phyloP scores from a whole-genome alignment of 2,329 filamentous ascomycete species.

The Monosporascus sp. region DNA sequence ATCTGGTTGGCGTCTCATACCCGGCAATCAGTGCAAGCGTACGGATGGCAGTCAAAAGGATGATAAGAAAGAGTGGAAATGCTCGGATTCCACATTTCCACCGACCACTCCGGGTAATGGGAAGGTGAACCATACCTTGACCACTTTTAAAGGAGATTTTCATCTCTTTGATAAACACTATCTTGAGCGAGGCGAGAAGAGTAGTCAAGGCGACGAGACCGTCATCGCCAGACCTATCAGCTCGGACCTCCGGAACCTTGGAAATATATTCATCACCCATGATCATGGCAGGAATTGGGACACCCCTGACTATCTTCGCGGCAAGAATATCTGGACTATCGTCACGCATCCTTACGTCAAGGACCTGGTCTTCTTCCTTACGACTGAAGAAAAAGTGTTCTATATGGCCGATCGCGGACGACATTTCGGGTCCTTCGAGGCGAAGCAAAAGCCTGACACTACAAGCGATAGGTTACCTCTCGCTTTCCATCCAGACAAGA shows the following conservation, averaged over 20 bases:
- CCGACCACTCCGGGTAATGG: conserved; percentile 56
- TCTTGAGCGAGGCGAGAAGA: conserved; percentile 68
- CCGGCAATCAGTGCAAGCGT: conserved; percentile 68
- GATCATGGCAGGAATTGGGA: conserved; percentile 90
- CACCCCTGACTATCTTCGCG: conserved; percentile 54
- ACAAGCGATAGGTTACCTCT: conserved; percentile 42
- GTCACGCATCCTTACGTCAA: conserved; percentile 76
- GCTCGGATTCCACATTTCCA: conserved; percentile 53
- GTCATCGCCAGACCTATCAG: conserved; percentile 50
- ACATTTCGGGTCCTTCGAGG: conserved; percentile 67
- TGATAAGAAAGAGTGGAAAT: conserved; percentile 68
- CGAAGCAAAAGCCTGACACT: conserved; percentile 49
- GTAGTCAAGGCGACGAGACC: conserved; percentile 65
- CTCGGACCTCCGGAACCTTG: conserved; percentile 42
- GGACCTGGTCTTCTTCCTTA: conserved; percentile 83
- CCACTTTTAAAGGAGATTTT: conserved; percentile 56
- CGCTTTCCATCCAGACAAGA: conserved; percentile 77
- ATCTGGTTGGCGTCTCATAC: conserved; percentile 89
- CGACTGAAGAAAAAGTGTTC: conserved; percentile 57
- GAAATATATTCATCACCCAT: conserved; percentile 66
- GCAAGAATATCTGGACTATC: conserved; percentile 65
- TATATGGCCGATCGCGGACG: conserved; percentile 79
- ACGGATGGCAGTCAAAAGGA: conserved; percentile 61
- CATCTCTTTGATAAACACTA: conserved; percentile 58
- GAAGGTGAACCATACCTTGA: conserved; percentile 57